Percentiles rank a stretch among this genome's conserved stretches.
Evolutionary conservation across 2,329 filamentous ascomycete genomes (phyloP).

Genomic region (Neofusicoccum sp.): DNA sequence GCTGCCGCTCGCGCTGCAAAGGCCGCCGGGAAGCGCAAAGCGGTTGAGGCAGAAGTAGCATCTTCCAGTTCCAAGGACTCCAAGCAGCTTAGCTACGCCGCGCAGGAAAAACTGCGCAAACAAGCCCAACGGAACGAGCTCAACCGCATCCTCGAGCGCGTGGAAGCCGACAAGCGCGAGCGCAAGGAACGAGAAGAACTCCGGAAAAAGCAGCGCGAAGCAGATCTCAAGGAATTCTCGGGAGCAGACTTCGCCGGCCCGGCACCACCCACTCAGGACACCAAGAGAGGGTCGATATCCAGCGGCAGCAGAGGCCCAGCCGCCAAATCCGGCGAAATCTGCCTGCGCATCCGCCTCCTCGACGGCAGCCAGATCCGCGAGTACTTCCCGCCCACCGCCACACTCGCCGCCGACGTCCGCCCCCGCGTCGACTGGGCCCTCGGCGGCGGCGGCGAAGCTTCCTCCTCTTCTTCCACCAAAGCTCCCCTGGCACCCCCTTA

Average conservation of each 20-base stretch:
- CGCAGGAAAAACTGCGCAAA: slow-evolving; percentile 62
- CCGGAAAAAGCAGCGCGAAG: slow-evolving; percentile 37
- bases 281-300: slow-evolving; percentile 2
- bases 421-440: slow-evolving; percentile 73
- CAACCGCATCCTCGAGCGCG: slow-evolving; percentile 70
- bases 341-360: slow-evolving; percentile 76
- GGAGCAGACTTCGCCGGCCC: slow-evolving; percentile 7
- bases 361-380: slow-evolving; percentile 79
- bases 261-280: not conserved
- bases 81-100: slow-evolving; percentile 50
- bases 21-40: slow-evolving; percentile 47
- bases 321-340: slow-evolving; percentile 36
- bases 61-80: slow-evolving; percentile 42
- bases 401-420: slow-evolving; percentile 68
- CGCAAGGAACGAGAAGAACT: slow-evolving; percentile 52
- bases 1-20: slow-evolving; percentile 26
- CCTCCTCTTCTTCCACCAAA: slow-evolving; percentile 31
- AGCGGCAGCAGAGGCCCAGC: slow-evolving; percentile 29
- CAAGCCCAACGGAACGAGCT: slow-evolving; percentile 69
- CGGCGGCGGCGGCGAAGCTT: slow-evolving; percentile 9
- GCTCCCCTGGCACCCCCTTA: slow-evolving; percentile 59
- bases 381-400: slow-evolving; percentile 67
- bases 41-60: slow-evolving; percentile 40
- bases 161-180: slow-evolving; percentile 75
- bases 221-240: slow-evolving; percentile 3